Evolutionary conservation across 768 basidiomycete genomes (phyloP), one percentile per base, ranked within the genome.

Genomic region (Tricholoma saponaceum): DNA sequence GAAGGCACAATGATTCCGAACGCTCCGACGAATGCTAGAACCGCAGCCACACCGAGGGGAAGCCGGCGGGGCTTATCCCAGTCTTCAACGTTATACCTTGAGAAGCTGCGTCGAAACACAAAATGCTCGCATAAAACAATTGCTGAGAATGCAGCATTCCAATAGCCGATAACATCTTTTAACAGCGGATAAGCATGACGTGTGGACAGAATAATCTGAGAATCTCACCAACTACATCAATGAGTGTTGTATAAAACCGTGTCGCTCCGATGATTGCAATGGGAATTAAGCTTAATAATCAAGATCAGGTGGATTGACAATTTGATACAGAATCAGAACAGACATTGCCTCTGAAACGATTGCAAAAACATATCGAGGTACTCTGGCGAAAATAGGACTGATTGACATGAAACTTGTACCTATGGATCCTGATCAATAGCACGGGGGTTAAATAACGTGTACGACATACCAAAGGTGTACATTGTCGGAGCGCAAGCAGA

Each of bases 401-500:
- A 85, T 74, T 1, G 85, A 79, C 74, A 91, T 90, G 65, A 89
- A 79, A 63, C 80, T 84, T 55, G 86, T 80, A 3, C 74, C 76
- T 79, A 60, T 30, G 26, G 9, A 18, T 10, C 4, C 16, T 16
- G 8, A 18, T 50, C 26, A 50, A 28, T 7, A 14, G 12, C 5
- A 26, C 1, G 25, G 16, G 1, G 25, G 14, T 50, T 30, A 12
- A n/a, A 7, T n/a, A 9, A n/a, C 6, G 22, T 26, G 26, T n/a
- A 49, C 7, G 16, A 18, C 47, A 2, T 30, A 76, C 85, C 82
- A 62, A 86, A 85, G 4, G 85, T 87, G 67, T 94, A 94, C 67
- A 92, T 85, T 4, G 87, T 89, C 2, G 86, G 84, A 1, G 89
- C 87, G 60, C 84, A 86, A 63, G 90, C 88, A 4, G 82, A 86